Percentiles rank a stretch among this genome's conserved stretches.
phyloP scores from a whole-genome alignment of 2,329 filamentous ascomycete species.

The Davidsoniella eucalypti region DNA sequence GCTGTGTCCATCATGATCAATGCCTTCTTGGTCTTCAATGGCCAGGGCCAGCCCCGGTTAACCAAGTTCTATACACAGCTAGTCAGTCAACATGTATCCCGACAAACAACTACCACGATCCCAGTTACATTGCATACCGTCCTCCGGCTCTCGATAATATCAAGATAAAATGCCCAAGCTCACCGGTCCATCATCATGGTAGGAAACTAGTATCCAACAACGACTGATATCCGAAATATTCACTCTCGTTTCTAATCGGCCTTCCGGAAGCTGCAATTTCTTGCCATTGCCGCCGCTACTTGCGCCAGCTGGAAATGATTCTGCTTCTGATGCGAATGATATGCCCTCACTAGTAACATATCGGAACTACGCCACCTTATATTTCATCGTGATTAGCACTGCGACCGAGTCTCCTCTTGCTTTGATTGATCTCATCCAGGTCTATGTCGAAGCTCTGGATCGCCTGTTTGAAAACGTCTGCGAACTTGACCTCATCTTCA shows the following conservation, averaged over 20 bases:
- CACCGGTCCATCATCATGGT: conserved; percentile 2
- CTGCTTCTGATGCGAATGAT: conserved; percentile 55
- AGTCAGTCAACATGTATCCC: conserved; percentile 29
- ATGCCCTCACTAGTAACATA: conserved; percentile 92
- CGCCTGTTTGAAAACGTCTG: conserved; percentile 96
- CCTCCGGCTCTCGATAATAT: background rate
- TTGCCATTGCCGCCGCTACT: conserved; percentile 60
- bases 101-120: background rate
- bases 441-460: conserved; percentile 92
- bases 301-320: conserved; percentile 44
- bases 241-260: conserved; percentile 79
- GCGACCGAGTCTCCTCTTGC: conserved; percentile 91
- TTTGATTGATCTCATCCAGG: conserved; percentile 90
- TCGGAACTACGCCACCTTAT: conserved; percentile 93
- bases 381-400: conserved; percentile 96
- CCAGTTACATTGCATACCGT: background rate
- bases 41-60: conserved; percentile 86
- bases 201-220: conserved; percentile 97
- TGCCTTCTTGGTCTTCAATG: conserved; percentile 96
- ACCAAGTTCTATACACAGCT: conserved; percentile 99
- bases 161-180: background rate
- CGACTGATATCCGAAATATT: conserved; percentile 96
- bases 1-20: conserved; percentile 61
- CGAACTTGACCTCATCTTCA: conserved; percentile 96
- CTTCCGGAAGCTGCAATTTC: conserved; percentile 91